A percentile compares a stretch with the other conserved stretches of the same genome.
These are phyloP conservation scores for Prunus mongolica DNA, from an alignment of 306 rosid genomes.

Conservation along the genomic window DNA sequence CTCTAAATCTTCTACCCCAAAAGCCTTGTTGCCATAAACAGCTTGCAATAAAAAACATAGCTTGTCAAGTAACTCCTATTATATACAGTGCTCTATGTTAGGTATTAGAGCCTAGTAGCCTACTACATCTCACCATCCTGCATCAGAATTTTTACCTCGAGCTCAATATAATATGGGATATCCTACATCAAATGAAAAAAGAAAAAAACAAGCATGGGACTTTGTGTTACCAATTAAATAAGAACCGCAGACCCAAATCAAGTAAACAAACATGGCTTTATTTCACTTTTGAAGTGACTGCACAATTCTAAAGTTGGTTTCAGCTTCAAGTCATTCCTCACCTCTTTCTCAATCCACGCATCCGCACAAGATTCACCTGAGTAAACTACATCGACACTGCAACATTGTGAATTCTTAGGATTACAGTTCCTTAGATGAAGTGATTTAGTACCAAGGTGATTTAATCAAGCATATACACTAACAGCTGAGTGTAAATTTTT, in stretches of 20 bases:
- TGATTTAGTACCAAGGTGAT: not conserved
- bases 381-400: constrained; percentile 80
- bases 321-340: constrained; percentile 33
- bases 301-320: not conserved
- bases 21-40: not conserved
- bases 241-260: not conserved
- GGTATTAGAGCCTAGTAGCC: not conserved
- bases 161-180: not conserved
- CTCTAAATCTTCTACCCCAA: not conserved
- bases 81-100: not conserved
- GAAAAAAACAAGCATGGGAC: not conserved
- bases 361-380: constrained; percentile 79
- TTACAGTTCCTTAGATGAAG: constrained; percentile 14
- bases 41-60: not conserved
- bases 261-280: not conserved
- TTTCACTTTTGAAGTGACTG: not conserved
- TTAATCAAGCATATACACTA: not conserved
- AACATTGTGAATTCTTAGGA: constrained; percentile 25
- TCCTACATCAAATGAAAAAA: not conserved
- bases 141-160: not conserved
- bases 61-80: not conserved
- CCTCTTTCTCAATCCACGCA: constrained; percentile 97
- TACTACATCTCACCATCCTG: not conserved
- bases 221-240: not conserved
- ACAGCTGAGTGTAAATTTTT: not conserved